Conservation (phyloP, 2,329 filamentous ascomycete genomes). For the Calonectria pseudoreteaudii region DNA sequence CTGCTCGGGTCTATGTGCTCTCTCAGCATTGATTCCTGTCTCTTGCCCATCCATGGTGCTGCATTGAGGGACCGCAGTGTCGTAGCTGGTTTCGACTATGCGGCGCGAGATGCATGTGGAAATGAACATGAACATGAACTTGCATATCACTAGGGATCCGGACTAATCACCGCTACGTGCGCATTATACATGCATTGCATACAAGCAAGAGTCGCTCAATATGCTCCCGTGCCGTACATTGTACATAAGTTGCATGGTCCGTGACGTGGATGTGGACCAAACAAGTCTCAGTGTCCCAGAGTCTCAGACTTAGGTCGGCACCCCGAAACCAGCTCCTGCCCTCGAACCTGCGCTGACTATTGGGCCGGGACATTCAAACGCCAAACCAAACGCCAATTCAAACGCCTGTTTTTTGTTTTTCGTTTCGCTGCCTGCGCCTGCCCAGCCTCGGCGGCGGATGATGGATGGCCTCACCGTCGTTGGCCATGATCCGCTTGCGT, state of each 20-base stretch:
- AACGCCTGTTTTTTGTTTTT: not conserved
- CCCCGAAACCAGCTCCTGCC: constrained; percentile 11
- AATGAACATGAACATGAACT: constrained; percentile 13
- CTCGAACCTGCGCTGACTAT: constrained; percentile 4
- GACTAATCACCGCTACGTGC: constrained; percentile 3
- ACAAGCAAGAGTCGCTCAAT: constrained; percentile 9
- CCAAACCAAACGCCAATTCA: not conserved
- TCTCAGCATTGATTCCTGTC: not conserved
- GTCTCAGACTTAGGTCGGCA: not conserved
- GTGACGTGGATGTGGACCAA: constrained; percentile 14
- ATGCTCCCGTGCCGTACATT: constrained; percentile 11
- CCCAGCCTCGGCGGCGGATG: not conserved
- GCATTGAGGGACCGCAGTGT: constrained; percentile 3
- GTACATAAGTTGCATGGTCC: not conserved
- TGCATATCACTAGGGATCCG: not conserved
- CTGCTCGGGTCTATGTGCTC: not conserved
- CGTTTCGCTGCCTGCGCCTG: not conserved
- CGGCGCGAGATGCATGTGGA: not conserved
- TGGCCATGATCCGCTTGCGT: not conserved
- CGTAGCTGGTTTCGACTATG: constrained; percentile 5
- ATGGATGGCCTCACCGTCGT: not conserved
- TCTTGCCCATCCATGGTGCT: not conserved
- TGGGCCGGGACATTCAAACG: constrained; percentile 2
- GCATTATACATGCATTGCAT: constrained; percentile 9
- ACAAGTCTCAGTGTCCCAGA: constrained; percentile 17